Base-by-base conservation (phyloP, 345 rosid genomes). In the Aegle marmelos region DNA sequence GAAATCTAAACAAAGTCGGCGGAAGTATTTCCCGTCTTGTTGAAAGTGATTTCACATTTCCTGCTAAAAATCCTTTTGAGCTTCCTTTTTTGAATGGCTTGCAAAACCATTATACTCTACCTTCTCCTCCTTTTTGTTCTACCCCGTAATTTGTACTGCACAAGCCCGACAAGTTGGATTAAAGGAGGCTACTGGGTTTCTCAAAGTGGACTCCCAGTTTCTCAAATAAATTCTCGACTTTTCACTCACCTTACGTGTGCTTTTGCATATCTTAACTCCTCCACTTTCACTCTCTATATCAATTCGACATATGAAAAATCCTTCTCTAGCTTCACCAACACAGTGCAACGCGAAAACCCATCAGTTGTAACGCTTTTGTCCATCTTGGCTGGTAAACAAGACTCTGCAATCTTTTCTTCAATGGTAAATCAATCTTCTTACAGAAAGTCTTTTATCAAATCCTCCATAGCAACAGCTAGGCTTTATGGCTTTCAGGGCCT, bases 401-500 rank as follows among this genome's bases (percentile, higher is more conserved):
- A 45, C 50, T 45, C 22, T 9, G 28, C 25, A 9, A 25, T 24
- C 22, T 78, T 83, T 50, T 77, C 78, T 25, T 78, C 56, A 11
- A 48, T 84, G 82, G 48, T 75, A 41, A 67, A 67, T 24, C 75
- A 54, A 34, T 50, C 81, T 59, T 66, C 81, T 24, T 22, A 24
- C 11, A 30, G 80, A 62, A 68, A 68, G 22, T 27, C 80, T 50
- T 77, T 77, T 74, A 73, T 81, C 50, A 24, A 81, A 31, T 81
- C 81, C 22, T 81, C 84, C 27, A 17, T 81, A 17, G 50, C 63
- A 73, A 61, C 72, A 28, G 84, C 84, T 25, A 70, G 84, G 62
- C 39, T 60, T 30, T 34, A 78, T 31, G 81, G 84, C 9, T 79
- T 84, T 64, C 72, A 82, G 9, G 89, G 87, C 45, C 73, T 84